These are phyloP conservation scores for Penicillium sp. DNA, from an alignment of 2,329 filamentous ascomycete genomes.

Conservation along the genomic window DNA sequence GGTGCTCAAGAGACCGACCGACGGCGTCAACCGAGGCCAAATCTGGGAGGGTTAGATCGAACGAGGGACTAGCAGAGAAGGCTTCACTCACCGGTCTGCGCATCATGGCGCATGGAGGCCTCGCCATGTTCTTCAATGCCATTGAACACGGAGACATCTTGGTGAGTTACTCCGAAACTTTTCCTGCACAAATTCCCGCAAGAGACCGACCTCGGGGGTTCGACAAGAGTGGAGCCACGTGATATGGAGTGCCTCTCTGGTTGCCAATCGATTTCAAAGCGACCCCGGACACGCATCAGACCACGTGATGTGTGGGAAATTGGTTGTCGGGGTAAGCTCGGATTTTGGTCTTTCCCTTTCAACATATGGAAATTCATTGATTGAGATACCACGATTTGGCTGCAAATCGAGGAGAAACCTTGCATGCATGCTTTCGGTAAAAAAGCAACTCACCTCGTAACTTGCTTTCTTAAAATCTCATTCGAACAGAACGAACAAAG, in stretches of 20 bases:
- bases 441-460: too few relatives aligned
- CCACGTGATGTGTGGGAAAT: background rate
- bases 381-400: too few relatives aligned
- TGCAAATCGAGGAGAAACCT: too few relatives aligned
- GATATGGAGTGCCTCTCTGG: background rate
- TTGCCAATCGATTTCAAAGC: background rate
- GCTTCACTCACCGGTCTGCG: background rate
- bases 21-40: constrained; percentile 1
- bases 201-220: background rate
- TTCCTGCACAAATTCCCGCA: background rate
- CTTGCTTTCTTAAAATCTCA: too few relatives aligned
- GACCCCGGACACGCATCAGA: background rate
- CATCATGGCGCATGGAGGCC: background rate
- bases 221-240: background rate
- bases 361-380: too few relatives aligned
- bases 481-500: too few relatives aligned
- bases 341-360: too few relatives aligned
- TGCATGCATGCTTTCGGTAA: too few relatives aligned
- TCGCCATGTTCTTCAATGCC: constrained; percentile 5
- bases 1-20: background rate
- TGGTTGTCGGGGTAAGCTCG: too few relatives aligned
- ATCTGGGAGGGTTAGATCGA: background rate
- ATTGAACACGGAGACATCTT: constrained; percentile 7
- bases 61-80: background rate
- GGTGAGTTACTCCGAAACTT: constrained; percentile 1